A percentile compares a stretch with the other conserved stretches of the same genome.
Evolutionary conservation across 495 filamentous ascomycete genomes (phyloP).

Genomic region (Annulohypoxylon moriforme): DNA sequence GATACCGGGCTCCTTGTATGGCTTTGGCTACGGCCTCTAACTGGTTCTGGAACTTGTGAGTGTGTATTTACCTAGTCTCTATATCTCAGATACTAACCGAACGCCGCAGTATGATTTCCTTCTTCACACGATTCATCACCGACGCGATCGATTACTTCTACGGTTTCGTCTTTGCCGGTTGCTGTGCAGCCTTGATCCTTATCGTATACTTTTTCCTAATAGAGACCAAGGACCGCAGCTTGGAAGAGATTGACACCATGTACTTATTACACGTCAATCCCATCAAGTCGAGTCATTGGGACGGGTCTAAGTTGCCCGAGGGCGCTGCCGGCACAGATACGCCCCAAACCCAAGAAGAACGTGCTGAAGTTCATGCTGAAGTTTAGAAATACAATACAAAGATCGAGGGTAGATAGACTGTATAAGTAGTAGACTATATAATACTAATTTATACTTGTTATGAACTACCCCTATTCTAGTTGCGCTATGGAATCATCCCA

Average conservation of each 20-base stretch:
- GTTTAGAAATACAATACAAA: neutral
- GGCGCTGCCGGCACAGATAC: slow-evolving; percentile 21
- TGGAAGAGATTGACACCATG: slow-evolving; percentile 83
- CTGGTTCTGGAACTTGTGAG: slow-evolving; percentile 88
- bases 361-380: slow-evolving; percentile 6
- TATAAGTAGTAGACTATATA: slow-evolving; percentile 17
- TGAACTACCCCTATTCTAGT: neutral
- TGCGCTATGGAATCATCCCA: too few relatives aligned
- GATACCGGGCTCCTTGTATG: slow-evolving; percentile 80
- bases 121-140: slow-evolving; percentile 85
- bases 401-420: slow-evolving; percentile 14
- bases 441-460: slow-evolving; percentile 18
- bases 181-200: slow-evolving; percentile 72
- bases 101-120: slow-evolving; percentile 65
- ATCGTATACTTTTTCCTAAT: slow-evolving; percentile 82
- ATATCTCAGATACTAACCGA: slow-evolving; percentile 54
- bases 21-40: slow-evolving; percentile 82
- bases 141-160: slow-evolving; percentile 80
- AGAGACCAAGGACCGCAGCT: slow-evolving; percentile 65
- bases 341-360: slow-evolving; percentile 32
- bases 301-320: slow-evolving; percentile 44
- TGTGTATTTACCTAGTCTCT: slow-evolving; percentile 58
- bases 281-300: slow-evolving; percentile 69
- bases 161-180: slow-evolving; percentile 85
- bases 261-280: slow-evolving; percentile 78